Percentiles rank a stretch among this genome's conserved stretches.
phyloP scores from a whole-genome alignment of 2,329 filamentous ascomycete genomes.

The Scedosporium boydii region DNA sequence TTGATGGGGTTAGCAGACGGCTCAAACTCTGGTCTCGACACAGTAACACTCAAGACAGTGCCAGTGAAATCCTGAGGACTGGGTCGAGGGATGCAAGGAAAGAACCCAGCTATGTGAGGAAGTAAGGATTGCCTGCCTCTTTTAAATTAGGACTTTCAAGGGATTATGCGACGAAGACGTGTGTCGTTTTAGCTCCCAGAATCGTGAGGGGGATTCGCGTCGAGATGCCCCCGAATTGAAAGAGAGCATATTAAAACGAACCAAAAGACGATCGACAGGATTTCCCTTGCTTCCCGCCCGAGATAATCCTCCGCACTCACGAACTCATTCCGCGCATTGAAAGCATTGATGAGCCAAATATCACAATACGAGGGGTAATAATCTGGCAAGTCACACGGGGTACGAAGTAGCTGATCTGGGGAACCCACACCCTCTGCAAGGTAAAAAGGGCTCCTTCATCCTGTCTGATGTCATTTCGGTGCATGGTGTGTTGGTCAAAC shows the following conservation, averaged over 20 bases:
- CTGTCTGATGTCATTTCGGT: background rate
- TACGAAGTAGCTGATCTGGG: background rate
- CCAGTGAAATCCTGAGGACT: too few species aligned
- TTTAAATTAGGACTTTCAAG: background rate
- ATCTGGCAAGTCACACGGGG: too few species aligned
- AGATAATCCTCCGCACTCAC: background rate
- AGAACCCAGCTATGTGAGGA: background rate
- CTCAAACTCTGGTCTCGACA: too few species aligned
- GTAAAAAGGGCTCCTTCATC: background rate
- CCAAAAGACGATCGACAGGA: background rate
- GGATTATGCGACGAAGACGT: background rate
- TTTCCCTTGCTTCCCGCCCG: constrained; percentile 1
- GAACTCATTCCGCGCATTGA: background rate
- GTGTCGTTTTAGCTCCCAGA: background rate
- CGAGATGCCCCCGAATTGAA: background rate
- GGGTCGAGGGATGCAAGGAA: too few species aligned
- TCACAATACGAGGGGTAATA: background rate
- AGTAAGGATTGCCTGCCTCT: background rate
- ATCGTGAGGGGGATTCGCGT: background rate
- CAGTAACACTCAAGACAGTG: too few species aligned
- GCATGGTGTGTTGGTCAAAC: background rate
- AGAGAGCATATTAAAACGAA: background rate
- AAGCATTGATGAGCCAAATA: background rate
- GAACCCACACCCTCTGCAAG: background rate
- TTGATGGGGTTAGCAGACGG: too few species aligned